Conservation (phyloP, 2,329 filamentous ascomycete genomes). For the Chaetomium strumarium region DNA sequence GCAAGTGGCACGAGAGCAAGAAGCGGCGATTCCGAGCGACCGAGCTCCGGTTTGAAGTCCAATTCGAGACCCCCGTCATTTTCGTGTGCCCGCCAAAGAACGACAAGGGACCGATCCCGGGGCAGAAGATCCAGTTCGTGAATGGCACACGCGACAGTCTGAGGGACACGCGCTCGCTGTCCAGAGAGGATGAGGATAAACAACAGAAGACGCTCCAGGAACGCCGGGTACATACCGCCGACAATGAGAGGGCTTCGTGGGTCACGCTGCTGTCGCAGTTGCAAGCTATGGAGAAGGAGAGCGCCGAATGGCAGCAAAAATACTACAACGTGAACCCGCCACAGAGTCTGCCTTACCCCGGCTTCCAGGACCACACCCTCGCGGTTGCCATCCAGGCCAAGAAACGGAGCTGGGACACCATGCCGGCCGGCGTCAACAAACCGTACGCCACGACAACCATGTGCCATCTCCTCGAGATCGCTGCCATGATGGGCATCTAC, state of each 20-base stretch:
- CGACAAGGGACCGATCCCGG: conserved; percentile 29
- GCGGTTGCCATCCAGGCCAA: conserved; percentile 41
- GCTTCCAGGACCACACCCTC: conserved; percentile 34
- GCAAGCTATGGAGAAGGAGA: conserved; percentile 45
- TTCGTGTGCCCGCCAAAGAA: conserved; percentile 43
- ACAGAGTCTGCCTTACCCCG: conserved; percentile 11
- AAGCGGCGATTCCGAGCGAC: conserved; percentile 35
- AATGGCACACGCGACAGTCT: conserved; percentile 35
- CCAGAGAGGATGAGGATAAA: conserved; percentile 26
- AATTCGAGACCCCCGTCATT: conserved; percentile 45
- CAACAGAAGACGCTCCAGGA: conserved; percentile 19
- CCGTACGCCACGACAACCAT: conserved; percentile 52
- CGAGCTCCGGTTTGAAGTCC: conserved; percentile 45
- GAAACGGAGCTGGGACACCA: conserved; percentile 46
- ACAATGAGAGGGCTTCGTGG: conserved; percentile 53
- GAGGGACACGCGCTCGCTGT: conserved; percentile 30
- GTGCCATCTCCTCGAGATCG: conserved; percentile 49
- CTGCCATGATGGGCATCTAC: conserved; percentile 49
- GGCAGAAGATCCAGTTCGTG: conserved; percentile 32
- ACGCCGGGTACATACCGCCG: conserved; percentile 45
- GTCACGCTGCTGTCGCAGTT: conserved; percentile 44
- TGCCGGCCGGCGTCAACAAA: conserved; percentile 41
- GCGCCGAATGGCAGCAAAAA: conserved; percentile 39
- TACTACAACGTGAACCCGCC: conserved; percentile 27
- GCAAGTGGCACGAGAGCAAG: conserved; percentile 39